Conservation (phyloP, 768 basidiomycete species). For the Pleurotus sapidus region DNA sequence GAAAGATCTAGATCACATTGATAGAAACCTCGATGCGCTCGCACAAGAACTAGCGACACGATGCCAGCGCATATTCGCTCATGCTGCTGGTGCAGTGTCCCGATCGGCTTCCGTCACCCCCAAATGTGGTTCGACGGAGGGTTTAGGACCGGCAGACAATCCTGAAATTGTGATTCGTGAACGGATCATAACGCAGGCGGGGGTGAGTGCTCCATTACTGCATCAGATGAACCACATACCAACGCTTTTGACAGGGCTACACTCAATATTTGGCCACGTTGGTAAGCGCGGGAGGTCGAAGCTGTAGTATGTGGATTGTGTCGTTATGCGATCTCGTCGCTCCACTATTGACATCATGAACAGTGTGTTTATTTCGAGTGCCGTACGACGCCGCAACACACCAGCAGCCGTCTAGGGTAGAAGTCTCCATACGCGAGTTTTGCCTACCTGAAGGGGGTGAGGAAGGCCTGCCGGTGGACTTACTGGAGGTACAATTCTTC, state of each 20-base stretch:
- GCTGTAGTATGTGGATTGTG: slow-evolving; percentile 41
- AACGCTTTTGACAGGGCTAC: slow-evolving; percentile 36
- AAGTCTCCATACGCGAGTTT: slow-evolving; percentile 55
- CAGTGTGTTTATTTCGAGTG: slow-evolving; percentile 59
- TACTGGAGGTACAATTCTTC: slow-evolving; percentile 75
- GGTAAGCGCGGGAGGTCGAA: slow-evolving; percentile 35
- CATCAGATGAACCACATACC: slow-evolving; percentile 23
- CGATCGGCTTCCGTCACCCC: slow-evolving; percentile 52
- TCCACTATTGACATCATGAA: slow-evolving; percentile 23
- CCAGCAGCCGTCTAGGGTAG: slow-evolving; percentile 37
- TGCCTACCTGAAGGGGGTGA: slow-evolving; percentile 37
- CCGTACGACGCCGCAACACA: slow-evolving; percentile 41
- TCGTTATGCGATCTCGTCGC: slow-evolving; percentile 16
- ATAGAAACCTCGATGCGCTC: slow-evolving; percentile 68
- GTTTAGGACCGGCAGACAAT: slow-evolving; percentile 25
- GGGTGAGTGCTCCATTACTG: slow-evolving; percentile 38
- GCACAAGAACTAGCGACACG: slow-evolving; percentile 56
- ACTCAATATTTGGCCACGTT: slow-evolving; percentile 52
- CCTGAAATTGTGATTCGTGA: slow-evolving; percentile 45
- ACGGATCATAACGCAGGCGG: slow-evolving; percentile 43
- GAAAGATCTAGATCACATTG: slow-evolving; percentile 53
- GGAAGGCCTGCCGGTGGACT: slow-evolving; percentile 33
- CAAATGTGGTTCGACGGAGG: slow-evolving; percentile 25
- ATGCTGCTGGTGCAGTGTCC: slow-evolving; percentile 60
- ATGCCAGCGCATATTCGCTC: slow-evolving; percentile 61